Evolutionary conservation across 495 filamentous ascomycete species (phyloP).

Genomic region (Hypomontagnella submonticulosa): DNA sequence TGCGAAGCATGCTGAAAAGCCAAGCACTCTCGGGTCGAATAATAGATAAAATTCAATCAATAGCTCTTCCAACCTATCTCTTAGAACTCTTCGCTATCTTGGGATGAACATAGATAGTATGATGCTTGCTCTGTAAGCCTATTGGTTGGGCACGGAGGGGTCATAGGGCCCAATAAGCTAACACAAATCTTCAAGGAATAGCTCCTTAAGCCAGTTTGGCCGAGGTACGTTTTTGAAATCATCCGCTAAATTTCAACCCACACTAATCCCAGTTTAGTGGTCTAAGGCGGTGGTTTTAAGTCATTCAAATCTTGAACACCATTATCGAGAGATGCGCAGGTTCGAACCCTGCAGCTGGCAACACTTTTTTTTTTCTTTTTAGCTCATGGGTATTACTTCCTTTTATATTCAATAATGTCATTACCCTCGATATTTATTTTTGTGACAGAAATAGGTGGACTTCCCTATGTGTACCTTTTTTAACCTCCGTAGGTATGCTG

Average conservation of each 20-base stretch:
- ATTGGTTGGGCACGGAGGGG: background rate
- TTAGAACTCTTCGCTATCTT: too few species aligned
- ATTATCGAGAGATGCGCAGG: constrained; percentile 46
- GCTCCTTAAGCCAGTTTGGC: constrained; percentile 31
- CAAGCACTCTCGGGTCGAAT: background rate
- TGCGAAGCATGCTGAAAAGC: background rate
- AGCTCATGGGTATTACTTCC: background rate
- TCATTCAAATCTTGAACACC: constrained; percentile 37
- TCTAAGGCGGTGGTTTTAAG: constrained; percentile 45
- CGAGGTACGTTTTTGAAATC: constrained; percentile 26
- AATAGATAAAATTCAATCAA: too few species aligned
- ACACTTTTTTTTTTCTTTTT: constrained; percentile 14
- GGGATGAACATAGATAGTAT: too few species aligned
- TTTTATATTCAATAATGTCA: background rate
- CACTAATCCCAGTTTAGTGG: constrained; percentile 27
- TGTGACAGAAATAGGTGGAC: too few species aligned
- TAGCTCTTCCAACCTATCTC: too few species aligned
- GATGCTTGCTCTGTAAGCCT: too few species aligned
- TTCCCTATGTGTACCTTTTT: background rate
- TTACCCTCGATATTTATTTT: background rate
- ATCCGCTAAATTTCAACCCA: background rate
- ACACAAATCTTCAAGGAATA: constrained; percentile 7
- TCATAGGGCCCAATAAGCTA: constrained; percentile 11
- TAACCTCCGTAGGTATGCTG: too few species aligned
- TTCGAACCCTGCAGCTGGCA: constrained; percentile 46